Base-by-base conservation (phyloP, 148 eudicot genomes). In the Persicaria tinctoria region DNA sequence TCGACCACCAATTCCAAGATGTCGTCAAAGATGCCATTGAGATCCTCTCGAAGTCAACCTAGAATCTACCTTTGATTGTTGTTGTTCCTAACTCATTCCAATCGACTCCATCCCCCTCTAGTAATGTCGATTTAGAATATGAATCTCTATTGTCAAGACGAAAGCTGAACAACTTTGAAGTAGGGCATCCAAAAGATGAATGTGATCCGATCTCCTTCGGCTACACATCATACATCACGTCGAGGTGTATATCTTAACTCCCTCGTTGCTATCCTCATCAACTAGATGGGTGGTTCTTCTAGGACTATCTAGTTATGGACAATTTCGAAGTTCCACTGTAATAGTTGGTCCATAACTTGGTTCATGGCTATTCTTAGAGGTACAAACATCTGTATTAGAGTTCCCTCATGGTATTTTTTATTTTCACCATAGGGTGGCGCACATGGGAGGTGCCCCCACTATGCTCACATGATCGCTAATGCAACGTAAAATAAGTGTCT, bases 291-390 rank as follows among this genome's bases (percentile, higher is more conserved):
- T 13, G 66, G 70, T n/a, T 41, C 70, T 4, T 59, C 87, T 10
- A 70, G 77, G 86, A 82, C 90, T 1, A 82, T 85, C 51, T 88
- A 86, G 51, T 68, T 90, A 13, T 90, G 96, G 96, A 86, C 89
- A 1, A 83, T 88, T 38, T 92, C 96, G 0, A 90, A 87, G 92
- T 90, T 90, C 78, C 96, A 90, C 69, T 90, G 96, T 83, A 90
- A 90, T 16, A 92, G 92, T 5, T 88, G 70, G 70, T 32, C 46
- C 47, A 46, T 83, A 46, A 77, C 86, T 20, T 88, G 92, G 96
- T 87, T 82, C 53, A 53, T 88, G 78, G 89, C 92, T 2, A 89
- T 88, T 51, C 77, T 85, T 9, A 92, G 92, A 27, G 96, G 92
- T 64, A 83, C 86, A 0, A 90, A 89, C 73, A 70, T 90, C 46